Base-by-base conservation (phyloP, 768 basidiomycete species). In the Mrakia frigida region DNA sequence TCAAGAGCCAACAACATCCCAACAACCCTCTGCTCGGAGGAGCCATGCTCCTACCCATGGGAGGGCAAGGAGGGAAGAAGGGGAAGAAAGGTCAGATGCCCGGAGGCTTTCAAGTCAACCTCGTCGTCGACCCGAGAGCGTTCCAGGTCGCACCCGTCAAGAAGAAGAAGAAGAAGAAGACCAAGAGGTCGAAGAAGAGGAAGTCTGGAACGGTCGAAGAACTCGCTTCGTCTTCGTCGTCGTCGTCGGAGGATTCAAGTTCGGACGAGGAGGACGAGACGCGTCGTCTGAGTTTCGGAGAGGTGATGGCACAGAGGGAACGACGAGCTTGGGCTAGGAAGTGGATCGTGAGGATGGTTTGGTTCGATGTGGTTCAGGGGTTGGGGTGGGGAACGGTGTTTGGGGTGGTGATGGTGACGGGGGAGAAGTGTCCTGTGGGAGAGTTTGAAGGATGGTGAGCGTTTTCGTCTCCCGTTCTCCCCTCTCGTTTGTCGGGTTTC, bases 361-460 rank as follows among this genome's bases (percentile, higher is more conserved):
- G 28, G 46, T 39, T 33, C 53, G 35, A 46, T 33, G 18, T 50
- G 25, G 16, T 70, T 21, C 14, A 52, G 10, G 35, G 50, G 6
- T 53, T 56, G 2, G 28, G 31, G 7, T 59, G 69, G 69, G 28
- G 25, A n/a, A 33, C 18, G 69, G 16, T 31, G 39, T 31, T 50
- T 41, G 28, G 25, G 25, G 28, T 43, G 23, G 31, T 70, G 28
- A 41, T 50, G 23, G 23, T 46, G 43, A 52, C 10, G 65, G 65
- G 65, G 25, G 43, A 68, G 65, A 35, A 37, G 35, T 68, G 65
- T 63, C 61, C 61, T 31, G 61, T 63, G 33, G 61, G 61, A 21
- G 31, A 39, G 35, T 68, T 43, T 23, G 18, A 7, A 33, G 65
- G 65, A n/a, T 68, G 65, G 65, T 68, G 65, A 56, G 56, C n/a